phyloP scores from a whole-genome alignment of 495 filamentous ascomycete species.

The Paragyromitra xinjiangensis region DNA sequence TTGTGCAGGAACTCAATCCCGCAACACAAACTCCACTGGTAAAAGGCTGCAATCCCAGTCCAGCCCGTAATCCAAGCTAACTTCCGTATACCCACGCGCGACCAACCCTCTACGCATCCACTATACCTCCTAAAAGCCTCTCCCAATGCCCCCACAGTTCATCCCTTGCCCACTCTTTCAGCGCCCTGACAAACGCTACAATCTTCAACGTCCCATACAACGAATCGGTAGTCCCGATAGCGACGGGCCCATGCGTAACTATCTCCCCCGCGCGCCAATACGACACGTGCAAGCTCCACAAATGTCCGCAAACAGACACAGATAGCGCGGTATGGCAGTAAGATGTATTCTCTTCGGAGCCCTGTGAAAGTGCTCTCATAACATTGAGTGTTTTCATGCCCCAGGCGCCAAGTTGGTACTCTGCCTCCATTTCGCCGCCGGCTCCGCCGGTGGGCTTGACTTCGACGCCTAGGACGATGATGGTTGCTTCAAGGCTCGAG shows the following conservation, averaged over 20 bases:
- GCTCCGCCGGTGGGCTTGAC: neutral
- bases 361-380: neutral
- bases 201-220: conserved; percentile 5
- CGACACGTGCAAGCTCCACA: conserved; percentile 7
- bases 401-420: conserved; percentile 7
- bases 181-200: neutral
- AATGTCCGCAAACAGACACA: neutral
- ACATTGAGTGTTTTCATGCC: conserved; percentile 18
- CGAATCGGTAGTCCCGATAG: neutral
- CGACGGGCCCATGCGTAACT: neutral
- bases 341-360: neutral
- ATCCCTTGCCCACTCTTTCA: conserved; percentile 9
- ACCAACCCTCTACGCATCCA: too few relatives aligned
- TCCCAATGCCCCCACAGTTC: conserved; percentile 8
- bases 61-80: too few relatives aligned
- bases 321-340: neutral
- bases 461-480: neutral
- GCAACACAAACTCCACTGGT: too few relatives aligned
- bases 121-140: neutral
- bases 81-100: too few relatives aligned
- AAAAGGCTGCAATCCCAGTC: too few relatives aligned
- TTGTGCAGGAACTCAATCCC: too few relatives aligned
- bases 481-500: neutral
- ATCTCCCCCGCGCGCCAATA: neutral
- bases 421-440: neutral